Evolutionary conservation across 1,139 yeast genomes (phyloP).

Genomic region (Taiozyma sp.): DNA sequence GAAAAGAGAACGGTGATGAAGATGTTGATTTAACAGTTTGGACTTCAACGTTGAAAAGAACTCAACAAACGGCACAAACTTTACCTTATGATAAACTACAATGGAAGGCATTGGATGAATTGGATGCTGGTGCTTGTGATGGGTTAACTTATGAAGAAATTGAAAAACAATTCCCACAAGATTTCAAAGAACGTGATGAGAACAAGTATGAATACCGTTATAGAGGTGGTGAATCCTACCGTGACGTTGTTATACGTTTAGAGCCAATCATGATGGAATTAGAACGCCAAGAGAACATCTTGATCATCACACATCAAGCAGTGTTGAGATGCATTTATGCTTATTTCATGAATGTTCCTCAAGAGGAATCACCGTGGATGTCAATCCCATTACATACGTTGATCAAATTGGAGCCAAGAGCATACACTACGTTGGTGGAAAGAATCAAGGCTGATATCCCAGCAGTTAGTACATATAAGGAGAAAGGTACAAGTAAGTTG

Average conservation of each 20-base stretch:
- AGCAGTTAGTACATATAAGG: constrained; percentile 94
- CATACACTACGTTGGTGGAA: constrained; percentile 83
- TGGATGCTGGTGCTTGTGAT: constrained; percentile 98
- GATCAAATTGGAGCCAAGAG: constrained; percentile 89
- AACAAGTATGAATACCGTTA: constrained; percentile 94
- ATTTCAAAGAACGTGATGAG: constrained; percentile 91
- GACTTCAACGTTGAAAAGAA: constrained; percentile 90
- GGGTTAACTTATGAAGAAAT: constrained; percentile 90
- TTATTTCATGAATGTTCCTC: constrained; percentile 97
- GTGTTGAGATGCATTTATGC: constrained; percentile 95
- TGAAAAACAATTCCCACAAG: constrained; percentile 81
- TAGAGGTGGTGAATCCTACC: constrained; percentile 94
- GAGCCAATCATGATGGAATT: constrained; percentile 98
- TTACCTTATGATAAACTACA: constrained; percentile 79
- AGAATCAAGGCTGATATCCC: constrained; percentile 94
- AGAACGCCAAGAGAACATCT: constrained; percentile 92
- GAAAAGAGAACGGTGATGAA: constrained; percentile 65
- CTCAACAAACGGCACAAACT: constrained; percentile 87
- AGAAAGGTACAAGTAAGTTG: constrained; percentile 79
- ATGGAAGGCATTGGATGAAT: constrained; percentile 96
- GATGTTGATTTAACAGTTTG: constrained; percentile 82
- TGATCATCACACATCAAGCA: constrained; percentile 97
- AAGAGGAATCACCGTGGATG: constrained; percentile 98
- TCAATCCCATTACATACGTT: constrained; percentile 94
- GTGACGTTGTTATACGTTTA: constrained; percentile 88